Percentiles rank a stretch among this genome's conserved stretches.
These are phyloP conservation scores for Angophora floribunda DNA, from an alignment of 345 rosid genomes.

Conservation along the genomic window DNA sequence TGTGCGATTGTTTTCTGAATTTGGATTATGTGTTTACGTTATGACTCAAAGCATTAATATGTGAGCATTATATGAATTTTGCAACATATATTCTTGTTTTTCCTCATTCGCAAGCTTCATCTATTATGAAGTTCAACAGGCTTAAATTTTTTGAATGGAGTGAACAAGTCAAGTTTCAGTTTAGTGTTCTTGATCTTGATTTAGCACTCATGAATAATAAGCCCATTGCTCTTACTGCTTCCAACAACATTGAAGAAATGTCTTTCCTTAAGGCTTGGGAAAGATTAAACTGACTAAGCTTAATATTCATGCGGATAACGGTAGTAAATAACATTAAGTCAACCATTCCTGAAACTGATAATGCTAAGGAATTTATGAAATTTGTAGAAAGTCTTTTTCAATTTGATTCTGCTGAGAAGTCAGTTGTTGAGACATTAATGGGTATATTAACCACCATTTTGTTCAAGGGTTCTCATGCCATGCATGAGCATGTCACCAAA, in stretches of 20 bases:
- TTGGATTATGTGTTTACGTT: too few species aligned
- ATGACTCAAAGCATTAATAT: too few species aligned
- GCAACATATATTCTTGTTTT: too few species aligned
- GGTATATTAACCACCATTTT: neutral
- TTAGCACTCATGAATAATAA: neutral
- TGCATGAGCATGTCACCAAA: too few species aligned
- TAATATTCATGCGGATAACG: conserved; percentile 1
- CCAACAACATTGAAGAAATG: neutral
- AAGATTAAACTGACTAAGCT: neutral
- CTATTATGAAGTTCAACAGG: conserved; percentile 1
- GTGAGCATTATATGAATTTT: too few species aligned
- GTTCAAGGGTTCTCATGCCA: too few species aligned
- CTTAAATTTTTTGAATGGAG: neutral
- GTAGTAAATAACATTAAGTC: neutral
- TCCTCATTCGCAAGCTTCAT: neutral
- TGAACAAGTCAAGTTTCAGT: conserved; percentile 5
- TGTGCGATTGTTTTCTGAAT: too few species aligned
- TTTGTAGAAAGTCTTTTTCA: neutral
- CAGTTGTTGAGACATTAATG: neutral
- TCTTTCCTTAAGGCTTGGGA: neutral
- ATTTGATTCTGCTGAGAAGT: neutral
- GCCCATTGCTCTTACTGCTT: neutral
- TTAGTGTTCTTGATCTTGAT: conserved; percentile 5
- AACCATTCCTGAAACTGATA: neutral
- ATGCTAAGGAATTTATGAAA: neutral